A percentile compares a stretch with the other conserved stretches of the same genome.
Evolutionary conservation across 257 asterid genomes (phyloP).

Genomic region (Vinca minor): DNA sequence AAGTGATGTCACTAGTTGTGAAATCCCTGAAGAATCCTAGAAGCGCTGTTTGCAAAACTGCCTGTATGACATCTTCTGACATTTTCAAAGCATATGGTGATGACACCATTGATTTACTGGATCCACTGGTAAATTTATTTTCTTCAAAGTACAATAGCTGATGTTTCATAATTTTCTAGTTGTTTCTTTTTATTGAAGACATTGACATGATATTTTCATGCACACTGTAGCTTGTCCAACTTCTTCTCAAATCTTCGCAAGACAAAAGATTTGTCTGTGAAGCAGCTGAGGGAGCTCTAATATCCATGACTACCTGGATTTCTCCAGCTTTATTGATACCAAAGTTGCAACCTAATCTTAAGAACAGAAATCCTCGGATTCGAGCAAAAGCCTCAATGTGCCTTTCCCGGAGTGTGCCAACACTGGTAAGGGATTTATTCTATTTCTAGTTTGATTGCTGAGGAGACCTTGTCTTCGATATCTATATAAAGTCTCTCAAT

Average conservation of each 20-base stretch:
- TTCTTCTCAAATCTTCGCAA: constrained; percentile 90
- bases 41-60: constrained; percentile 93
- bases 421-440: constrained; percentile 43
- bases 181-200: constrained; percentile 1
- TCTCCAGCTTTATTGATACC: constrained; percentile 70
- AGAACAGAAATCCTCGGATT: constrained; percentile 80
- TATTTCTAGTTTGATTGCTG: background rate
- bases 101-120: constrained; percentile 53
- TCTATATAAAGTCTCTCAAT: background rate
- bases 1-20: constrained; percentile 50
- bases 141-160: constrained; percentile 3
- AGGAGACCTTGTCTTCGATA: background rate
- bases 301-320: constrained; percentile 65
- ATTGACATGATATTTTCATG: background rate
- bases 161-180: constrained; percentile 8
- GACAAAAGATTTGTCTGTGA: constrained; percentile 91
- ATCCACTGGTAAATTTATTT: constrained; percentile 60
- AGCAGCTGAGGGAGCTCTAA: constrained; percentile 77
- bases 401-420: constrained; percentile 59
- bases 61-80: constrained; percentile 78
- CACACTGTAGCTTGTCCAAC: constrained; percentile 61
- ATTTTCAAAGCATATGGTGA: constrained; percentile 71
- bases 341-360: constrained; percentile 62
- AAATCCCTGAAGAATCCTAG: constrained; percentile 85
- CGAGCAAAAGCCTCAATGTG: constrained; percentile 88